Conservation (phyloP, 257 asterid species). For the Przewalskia tangutica region DNA sequence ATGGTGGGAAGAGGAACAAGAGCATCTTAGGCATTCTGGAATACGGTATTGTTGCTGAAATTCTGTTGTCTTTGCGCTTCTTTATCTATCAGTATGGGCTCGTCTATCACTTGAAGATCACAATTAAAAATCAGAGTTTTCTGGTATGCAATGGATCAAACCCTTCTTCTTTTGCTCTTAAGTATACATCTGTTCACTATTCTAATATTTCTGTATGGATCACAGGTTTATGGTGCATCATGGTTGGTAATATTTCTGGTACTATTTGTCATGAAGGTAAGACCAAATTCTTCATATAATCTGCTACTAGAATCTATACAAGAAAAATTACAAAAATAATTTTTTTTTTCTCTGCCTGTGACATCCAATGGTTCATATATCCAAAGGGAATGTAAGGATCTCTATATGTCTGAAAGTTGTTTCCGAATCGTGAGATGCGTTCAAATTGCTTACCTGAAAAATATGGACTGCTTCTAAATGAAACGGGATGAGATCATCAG, state of each 20-base stretch:
- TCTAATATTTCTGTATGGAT: slow-evolving; percentile 10
- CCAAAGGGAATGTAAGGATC: neutral
- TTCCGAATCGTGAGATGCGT: neutral
- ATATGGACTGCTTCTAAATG: neutral
- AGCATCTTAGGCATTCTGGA: slow-evolving; percentile 90
- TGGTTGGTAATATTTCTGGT: slow-evolving; percentile 84
- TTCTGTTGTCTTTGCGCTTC: slow-evolving; percentile 63
- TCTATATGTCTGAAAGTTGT: neutral
- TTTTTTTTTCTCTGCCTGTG: neutral
- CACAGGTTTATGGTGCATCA: slow-evolving; percentile 84
- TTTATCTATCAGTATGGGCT: slow-evolving; percentile 94
- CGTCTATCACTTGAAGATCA: slow-evolving; percentile 78
- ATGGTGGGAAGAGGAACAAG: slow-evolving; percentile 99
- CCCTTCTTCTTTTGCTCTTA: neutral
- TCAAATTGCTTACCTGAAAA: neutral
- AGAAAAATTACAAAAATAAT: neutral
- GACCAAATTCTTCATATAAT: neutral
- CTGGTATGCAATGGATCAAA: slow-evolving; percentile 41
- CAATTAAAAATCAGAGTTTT: slow-evolving; percentile 41
- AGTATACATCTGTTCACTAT: neutral
- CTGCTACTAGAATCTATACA: neutral
- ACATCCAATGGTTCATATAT: neutral
- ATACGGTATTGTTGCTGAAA: slow-evolving; percentile 75
- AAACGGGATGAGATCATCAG: neutral
- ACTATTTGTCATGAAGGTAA: slow-evolving; percentile 94